Percentiles rank a stretch among this genome's conserved stretches.
Conservation (phyloP, 2,329 filamentous ascomycete genomes). For the Diaporthe vexans region DNA sequence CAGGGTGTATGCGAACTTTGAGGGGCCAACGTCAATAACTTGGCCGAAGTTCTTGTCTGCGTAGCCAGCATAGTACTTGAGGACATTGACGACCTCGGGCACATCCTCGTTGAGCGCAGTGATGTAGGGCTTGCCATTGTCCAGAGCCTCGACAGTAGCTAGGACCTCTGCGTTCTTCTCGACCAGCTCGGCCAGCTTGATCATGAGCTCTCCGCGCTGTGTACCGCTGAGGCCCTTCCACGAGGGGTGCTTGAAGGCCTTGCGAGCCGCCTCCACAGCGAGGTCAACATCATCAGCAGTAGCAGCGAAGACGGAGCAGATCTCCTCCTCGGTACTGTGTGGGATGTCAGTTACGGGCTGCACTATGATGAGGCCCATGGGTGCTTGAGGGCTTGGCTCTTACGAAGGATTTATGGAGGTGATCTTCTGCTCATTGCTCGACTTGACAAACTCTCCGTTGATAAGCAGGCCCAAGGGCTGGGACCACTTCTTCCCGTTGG, state of each 20-base stretch:
- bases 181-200: constrained; percentile 78
- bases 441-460: constrained; percentile 83
- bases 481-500: constrained; percentile 79
- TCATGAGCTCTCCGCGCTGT: constrained; percentile 77
- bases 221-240: constrained; percentile 79
- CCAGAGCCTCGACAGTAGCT: constrained; percentile 76
- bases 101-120: constrained; percentile 77
- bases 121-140: constrained; percentile 84
- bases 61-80: constrained; percentile 84
- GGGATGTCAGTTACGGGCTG: constrained; percentile 5
- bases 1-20: constrained; percentile 82
- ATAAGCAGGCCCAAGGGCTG: constrained; percentile 87
- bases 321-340: constrained; percentile 71
- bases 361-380: neutral
- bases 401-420: constrained; percentile 79
- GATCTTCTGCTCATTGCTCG: constrained; percentile 75
- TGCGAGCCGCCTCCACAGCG: constrained; percentile 78
- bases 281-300: constrained; percentile 75
- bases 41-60: constrained; percentile 85
- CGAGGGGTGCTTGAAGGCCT: constrained; percentile 74
- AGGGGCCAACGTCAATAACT: constrained; percentile 78
- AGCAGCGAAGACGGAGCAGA: constrained; percentile 79
- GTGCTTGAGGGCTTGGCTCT: constrained; percentile 42
- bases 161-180: constrained; percentile 70
- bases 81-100: constrained; percentile 59